Evolutionary conservation across 345 rosid genomes (phyloP).

Genomic region (Lepidium didymum): DNA sequence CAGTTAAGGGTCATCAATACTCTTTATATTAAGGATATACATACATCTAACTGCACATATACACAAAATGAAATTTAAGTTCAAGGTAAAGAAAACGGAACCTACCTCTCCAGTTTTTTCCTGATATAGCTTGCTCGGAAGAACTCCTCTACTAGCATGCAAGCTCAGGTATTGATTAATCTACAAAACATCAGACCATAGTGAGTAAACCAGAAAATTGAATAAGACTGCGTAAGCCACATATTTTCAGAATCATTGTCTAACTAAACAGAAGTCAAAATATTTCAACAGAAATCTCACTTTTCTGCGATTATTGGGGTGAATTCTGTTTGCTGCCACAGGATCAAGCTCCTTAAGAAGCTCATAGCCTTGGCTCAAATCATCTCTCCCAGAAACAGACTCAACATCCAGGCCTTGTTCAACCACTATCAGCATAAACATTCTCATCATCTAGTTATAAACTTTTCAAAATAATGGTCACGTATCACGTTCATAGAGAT

Average conservation of each 20-base stretch:
- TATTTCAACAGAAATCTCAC: slow-evolving; percentile 27
- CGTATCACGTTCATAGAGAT: neutral
- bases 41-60: neutral
- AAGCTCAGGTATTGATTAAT: slow-evolving; percentile 65
- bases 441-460: neutral
- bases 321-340: slow-evolving; percentile 80
- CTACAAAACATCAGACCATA: slow-evolving; percentile 37
- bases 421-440: slow-evolving; percentile 24
- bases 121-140: slow-evolving; percentile 67
- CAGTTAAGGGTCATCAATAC: neutral
- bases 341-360: slow-evolving; percentile 78
- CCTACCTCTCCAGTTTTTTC: slow-evolving; percentile 70
- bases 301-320: slow-evolving; percentile 84
- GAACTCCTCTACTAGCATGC: slow-evolving; percentile 59
- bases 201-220: neutral
- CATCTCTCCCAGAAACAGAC: slow-evolving; percentile 27
- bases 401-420: slow-evolving; percentile 28
- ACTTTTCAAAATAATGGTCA: neutral
- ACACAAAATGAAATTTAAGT: neutral
- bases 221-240: neutral
- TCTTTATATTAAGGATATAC: neutral
- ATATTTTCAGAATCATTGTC: neutral
- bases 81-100: slow-evolving; percentile 13
- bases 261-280: neutral
- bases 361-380: slow-evolving; percentile 38